These are phyloP conservation scores for Oryza glumipatula DNA, from an alignment of 176 grass and related monocot species.

Conservation along the genomic window DNA sequence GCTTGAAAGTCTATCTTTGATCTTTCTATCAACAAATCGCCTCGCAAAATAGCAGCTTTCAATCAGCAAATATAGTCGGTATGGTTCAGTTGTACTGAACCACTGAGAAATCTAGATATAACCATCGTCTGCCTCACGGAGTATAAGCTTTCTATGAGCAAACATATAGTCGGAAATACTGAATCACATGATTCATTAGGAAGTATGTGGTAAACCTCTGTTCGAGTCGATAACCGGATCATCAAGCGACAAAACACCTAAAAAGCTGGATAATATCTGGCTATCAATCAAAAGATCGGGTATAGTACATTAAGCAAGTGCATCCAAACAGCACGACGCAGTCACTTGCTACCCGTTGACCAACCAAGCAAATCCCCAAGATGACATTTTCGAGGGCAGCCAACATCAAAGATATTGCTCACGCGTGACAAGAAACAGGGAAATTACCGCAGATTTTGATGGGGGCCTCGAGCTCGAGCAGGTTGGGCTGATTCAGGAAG, in stretches of 20 bases:
- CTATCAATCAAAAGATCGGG: constrained; percentile 36
- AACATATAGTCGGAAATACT: background rate
- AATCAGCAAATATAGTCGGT: background rate
- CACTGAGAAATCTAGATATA: background rate
- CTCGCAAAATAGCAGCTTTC: background rate
- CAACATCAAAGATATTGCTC: background rate
- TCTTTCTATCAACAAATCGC: background rate
- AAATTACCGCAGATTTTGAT: constrained; percentile 81
- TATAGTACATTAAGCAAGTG: constrained; percentile 18
- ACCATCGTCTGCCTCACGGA: background rate
- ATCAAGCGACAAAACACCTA: background rate
- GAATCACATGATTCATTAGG: background rate
- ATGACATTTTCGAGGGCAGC: constrained; percentile 33
- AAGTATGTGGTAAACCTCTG: constrained; percentile 5
- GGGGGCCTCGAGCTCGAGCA: constrained; percentile 76
- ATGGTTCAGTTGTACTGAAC: background rate
- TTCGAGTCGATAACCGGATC: background rate
- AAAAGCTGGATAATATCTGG: background rate
- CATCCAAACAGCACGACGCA: constrained; percentile 1
- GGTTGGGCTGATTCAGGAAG: constrained; percentile 77
- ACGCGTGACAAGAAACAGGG: constrained; percentile 3
- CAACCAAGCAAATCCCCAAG: constrained; percentile 43
- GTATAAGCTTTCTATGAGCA: background rate
- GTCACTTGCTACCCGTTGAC: constrained; percentile 53
- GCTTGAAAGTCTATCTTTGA: background rate